Evolutionary conservation across 768 basidiomycete species (phyloP).

Genomic region (Piloderma croceum): DNA sequence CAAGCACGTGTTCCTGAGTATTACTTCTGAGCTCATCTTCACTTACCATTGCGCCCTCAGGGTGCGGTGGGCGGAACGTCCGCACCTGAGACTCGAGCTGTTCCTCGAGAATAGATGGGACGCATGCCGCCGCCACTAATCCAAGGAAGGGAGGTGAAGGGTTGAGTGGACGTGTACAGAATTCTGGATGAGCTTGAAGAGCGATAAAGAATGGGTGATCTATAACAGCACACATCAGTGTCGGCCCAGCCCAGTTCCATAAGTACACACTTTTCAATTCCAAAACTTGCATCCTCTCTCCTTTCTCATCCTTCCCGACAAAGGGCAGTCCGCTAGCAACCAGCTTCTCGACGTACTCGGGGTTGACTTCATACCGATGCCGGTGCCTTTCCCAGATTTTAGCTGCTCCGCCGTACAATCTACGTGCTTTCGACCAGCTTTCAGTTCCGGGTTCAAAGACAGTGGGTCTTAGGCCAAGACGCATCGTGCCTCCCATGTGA

Average conservation of each 20-base stretch:
- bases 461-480: conserved; percentile 95
- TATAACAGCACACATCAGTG: conserved; percentile 21
- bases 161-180: conserved; percentile 96
- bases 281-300: conserved; percentile 95
- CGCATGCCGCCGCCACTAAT: conserved; percentile 77
- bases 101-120: conserved; percentile 51
- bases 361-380: conserved; percentile 96
- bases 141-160: conserved; percentile 97
- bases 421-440: conserved; percentile 63
- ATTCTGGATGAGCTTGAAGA: conserved; percentile 96
- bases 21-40: conserved; percentile 49
- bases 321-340: conserved; percentile 69
- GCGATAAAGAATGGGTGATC: conserved; percentile 94
- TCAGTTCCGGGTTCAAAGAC: conserved; percentile 73
- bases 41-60: conserved; percentile 65
- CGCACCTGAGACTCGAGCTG: conserved; percentile 64
- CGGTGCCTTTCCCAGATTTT: conserved; percentile 96
- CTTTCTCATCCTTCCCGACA: conserved; percentile 88
- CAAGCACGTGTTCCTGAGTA: conserved; percentile 25
- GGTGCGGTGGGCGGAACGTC: conserved; percentile 70
- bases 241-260: not conserved
- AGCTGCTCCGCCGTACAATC: conserved; percentile 75
- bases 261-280: conserved; percentile 68
- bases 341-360: conserved; percentile 70
- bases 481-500: conserved; percentile 99